phyloP scores from a whole-genome alignment of 1,284 basidiomycete species.

The Leccinum pallidistipes region DNA sequence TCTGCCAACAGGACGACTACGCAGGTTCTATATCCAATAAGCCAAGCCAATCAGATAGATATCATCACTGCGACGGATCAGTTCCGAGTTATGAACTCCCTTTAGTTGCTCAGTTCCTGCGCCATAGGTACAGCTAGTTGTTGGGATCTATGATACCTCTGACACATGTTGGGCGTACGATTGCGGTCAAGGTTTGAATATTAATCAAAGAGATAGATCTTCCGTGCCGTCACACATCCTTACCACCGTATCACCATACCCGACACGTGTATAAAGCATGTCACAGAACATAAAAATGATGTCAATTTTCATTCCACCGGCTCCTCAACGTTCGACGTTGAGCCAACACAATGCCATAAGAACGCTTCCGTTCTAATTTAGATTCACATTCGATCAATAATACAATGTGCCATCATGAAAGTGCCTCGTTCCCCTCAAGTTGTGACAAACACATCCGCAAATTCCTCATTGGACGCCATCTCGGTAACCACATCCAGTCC shows the following conservation, averaged over 20 bases:
- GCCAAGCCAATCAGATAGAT: background rate
- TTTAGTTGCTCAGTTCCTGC: constrained; percentile 1
- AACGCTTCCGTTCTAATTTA: background rate
- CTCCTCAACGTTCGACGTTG: background rate
- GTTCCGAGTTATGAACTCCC: constrained; percentile 2
- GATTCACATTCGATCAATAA: constrained; percentile 1
- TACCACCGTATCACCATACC: background rate
- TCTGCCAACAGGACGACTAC: background rate
- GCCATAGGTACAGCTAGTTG: background rate
- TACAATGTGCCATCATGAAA: constrained; percentile 1
- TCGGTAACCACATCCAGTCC: constrained; percentile 89
- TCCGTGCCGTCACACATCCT: background rate
- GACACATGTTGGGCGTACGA: background rate
- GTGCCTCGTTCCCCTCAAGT: constrained; percentile 1
- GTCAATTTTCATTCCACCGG: constrained; percentile 2
- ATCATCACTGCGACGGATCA: background rate
- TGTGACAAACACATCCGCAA: constrained; percentile 33
- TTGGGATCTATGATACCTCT: background rate
- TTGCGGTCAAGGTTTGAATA: background rate
- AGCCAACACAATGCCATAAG: background rate
- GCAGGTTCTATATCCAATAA: background rate
- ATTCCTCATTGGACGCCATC: constrained; percentile 53
- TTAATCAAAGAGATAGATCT: background rate
- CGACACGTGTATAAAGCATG: constrained; percentile 17
- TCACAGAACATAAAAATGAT: constrained; percentile 1